Conservation (phyloP, 1,139 yeast genomes). For the Saccharomyces hybrid region DNA sequence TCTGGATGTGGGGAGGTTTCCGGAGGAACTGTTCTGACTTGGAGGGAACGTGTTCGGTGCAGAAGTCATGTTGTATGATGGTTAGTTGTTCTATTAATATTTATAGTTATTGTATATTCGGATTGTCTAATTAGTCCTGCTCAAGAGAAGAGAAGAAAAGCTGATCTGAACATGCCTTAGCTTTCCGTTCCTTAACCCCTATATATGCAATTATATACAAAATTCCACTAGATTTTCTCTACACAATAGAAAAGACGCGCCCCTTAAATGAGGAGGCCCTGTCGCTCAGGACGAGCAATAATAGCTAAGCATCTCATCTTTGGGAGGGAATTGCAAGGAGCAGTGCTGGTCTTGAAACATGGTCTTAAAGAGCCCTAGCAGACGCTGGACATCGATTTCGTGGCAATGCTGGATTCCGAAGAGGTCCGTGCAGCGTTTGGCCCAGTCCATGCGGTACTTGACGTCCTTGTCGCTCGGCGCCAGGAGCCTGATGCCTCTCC, state of each 20-base stretch:
- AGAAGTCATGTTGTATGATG: neutral
- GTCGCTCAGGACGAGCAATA: constrained; percentile 4
- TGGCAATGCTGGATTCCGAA: constrained; percentile 27
- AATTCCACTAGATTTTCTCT: neutral
- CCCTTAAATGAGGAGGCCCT: neutral
- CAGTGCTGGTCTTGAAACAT: constrained; percentile 11
- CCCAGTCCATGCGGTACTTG: constrained; percentile 30
- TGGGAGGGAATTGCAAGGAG: constrained; percentile 7
- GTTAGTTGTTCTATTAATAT: neutral
- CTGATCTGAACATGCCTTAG: neutral
- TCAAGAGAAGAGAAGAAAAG: neutral
- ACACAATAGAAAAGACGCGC: neutral
- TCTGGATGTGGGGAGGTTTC: constrained; percentile 28
- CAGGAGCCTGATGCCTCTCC: constrained; percentile 16
- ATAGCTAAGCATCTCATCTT: constrained; percentile 2
- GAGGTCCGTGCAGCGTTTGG: constrained; percentile 25
- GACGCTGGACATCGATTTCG: constrained; percentile 17
- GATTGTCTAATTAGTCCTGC: neutral
- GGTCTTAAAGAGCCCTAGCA: constrained; percentile 14
- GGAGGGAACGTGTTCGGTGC: neutral
- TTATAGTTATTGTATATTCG: neutral
- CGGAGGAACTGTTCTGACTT: neutral
- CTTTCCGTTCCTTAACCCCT: neutral
- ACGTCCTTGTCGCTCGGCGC: constrained; percentile 13
- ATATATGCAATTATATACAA: neutral